Evolutionary conservation across 2,329 filamentous ascomycete genomes (phyloP), one percentile per base, ranked within the genome.

Genomic region (Aspergillus sp.): DNA sequence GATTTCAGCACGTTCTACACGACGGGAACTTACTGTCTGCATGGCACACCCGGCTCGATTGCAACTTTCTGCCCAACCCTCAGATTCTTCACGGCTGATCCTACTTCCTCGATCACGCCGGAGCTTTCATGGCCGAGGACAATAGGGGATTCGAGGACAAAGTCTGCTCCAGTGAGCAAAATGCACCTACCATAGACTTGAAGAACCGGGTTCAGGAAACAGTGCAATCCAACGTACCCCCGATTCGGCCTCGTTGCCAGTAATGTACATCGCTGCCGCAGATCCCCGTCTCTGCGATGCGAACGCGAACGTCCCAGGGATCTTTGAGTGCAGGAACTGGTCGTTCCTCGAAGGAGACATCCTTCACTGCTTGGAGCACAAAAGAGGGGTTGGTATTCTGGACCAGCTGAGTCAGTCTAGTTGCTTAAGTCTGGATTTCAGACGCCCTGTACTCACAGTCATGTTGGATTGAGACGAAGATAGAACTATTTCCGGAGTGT

Each of bases 201-300:
- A 5, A 10, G 8, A 8, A 26, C 24, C 24, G 8, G 24, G 2
- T 2, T 2, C 20, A 17, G 33, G 7, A 10, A 10, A 4, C 2
- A 6, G 3, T 22, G 20, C 20, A 22, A 22, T 22, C 22, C 22
- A 11, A 32, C 24, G 10, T 52, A 62, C 60, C 61, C 17, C 75
- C 74, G 19, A 79, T 77, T 10, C 73, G 69, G 3, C 78, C 79
- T 45, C 74, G 55, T 40, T 67, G 61, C 61, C 65, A 71, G 33
- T 73, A 76, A 59, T 76, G 70, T 11, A 77, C 71, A 42, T 79
- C 76, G 43, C 69, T 73, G 30, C 76, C 76, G 47, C 76, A 80
- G 38, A 79, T 76, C 17, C 77, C 68, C 1, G 74, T 78, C 54
- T 75, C 71, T 45, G 71, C 65, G 40, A 79, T 66, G 41, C 73